Base-by-base conservation (phyloP, 306 rosid genomes). In the Pyrus communis region DNA sequence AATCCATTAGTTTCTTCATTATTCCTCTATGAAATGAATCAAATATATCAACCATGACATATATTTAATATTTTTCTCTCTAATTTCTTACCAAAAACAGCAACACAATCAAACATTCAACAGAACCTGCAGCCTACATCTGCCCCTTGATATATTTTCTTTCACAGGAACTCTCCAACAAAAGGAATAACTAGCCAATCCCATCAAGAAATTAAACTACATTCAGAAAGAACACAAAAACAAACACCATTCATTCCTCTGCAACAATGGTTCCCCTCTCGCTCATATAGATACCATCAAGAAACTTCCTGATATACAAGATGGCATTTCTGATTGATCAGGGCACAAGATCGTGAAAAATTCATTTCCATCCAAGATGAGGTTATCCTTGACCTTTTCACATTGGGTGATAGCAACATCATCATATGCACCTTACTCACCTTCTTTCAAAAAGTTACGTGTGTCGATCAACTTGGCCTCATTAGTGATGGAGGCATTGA, bases 301-400 rank as follows among this genome's bases (percentile, higher is more conserved):
- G 90, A 28, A 92, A 92, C 89, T 92, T 92, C 78, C 97, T 54
- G 70, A 92, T 87, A 87, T 88, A 92, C 76, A 2, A 92, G 96
- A 57, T 92, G 93, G 28, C 97, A 92, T 90, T 92, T 92, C 97
- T 91, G 97, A 57, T 89, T 91, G 49, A 91, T 91, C 43, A 91
- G 81, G 35, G 97, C 97, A 74, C 82, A 75, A 0, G 97, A 89
- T 43, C 95, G 62, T 35, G 97, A 89, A 71, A 91, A 33, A 89
- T 85, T 91, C 97, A 22, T 91, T 91, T 11, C 97, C 97, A 30
- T 89, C 97, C 83, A 91, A 76, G 4, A 91, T 22, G 27, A 88
- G 70, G 68, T 91, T 91, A 67, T 88, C 97, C 76, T 91, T 91
- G 3, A 91, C 97, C 84, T 91, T 91, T 10, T 91, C 97, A 54